phyloP scores from a whole-genome alignment of 768 basidiomycete genomes.

The Tephrocybe rancida region DNA sequence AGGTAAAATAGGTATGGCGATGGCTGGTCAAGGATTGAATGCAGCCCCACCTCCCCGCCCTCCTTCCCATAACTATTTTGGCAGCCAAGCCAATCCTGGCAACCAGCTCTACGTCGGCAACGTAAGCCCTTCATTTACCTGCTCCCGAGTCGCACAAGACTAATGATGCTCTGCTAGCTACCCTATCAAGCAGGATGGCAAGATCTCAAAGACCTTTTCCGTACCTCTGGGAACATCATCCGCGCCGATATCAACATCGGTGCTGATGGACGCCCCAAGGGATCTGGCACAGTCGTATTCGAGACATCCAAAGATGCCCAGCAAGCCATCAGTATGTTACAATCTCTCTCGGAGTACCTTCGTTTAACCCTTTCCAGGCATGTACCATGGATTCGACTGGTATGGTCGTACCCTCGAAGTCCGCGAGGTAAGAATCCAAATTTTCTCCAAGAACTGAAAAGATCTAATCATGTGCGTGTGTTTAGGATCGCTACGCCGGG shows the following conservation, averaged over 20 bases:
- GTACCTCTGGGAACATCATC: slow-evolving; percentile 92
- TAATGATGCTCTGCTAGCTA: slow-evolving; percentile 50
- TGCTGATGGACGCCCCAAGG: slow-evolving; percentile 91
- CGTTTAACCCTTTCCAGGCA: slow-evolving; percentile 50
- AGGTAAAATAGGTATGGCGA: slow-evolving; percentile 94
- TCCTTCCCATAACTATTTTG: slow-evolving; percentile 76
- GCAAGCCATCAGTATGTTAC: slow-evolving; percentile 82
- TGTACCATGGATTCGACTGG: slow-evolving; percentile 99
- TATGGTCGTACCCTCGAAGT: slow-evolving; percentile 95
- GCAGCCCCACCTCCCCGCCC: slow-evolving; percentile 84
- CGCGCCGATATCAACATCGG: slow-evolving; percentile 96
- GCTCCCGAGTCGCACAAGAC: neutral
- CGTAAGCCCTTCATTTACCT: slow-evolving; percentile 43
- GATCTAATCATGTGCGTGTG: neutral
- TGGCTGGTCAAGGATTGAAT: slow-evolving; percentile 87
- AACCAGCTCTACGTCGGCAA: slow-evolving; percentile 94
- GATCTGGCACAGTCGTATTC: slow-evolving; percentile 97
- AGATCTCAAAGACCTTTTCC: slow-evolving; percentile 96
- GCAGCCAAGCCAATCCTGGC: slow-evolving; percentile 66
- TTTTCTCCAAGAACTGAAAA: neutral
- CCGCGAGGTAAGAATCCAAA: slow-evolving; percentile 66
- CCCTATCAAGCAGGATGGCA: slow-evolving; percentile 99
- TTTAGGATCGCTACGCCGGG: slow-evolving; percentile 86
- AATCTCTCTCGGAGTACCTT: neutral
- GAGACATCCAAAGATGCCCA: slow-evolving; percentile 89